Evolutionary conservation across 345 rosid genomes (phyloP), one percentile per base, ranked within the genome.

Genomic region (Aquilaria malaccensis): DNA sequence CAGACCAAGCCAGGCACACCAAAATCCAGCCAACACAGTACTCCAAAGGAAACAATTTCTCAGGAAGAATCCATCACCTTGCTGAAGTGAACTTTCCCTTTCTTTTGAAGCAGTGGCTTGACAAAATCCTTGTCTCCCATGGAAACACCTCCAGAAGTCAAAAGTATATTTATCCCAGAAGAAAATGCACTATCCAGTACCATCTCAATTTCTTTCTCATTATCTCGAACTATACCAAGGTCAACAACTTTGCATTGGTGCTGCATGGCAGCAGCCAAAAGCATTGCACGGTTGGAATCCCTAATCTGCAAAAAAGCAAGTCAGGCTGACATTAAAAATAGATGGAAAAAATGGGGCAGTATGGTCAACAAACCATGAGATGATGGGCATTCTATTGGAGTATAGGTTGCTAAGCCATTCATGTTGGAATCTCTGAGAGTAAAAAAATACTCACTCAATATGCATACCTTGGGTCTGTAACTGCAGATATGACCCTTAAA

Each of bases 141-240:
- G 63, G 99, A 94, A 76, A 94, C 95, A 70, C 99, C 99, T 5
- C 99, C 97, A 60, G 97, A 94, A 67, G 93, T 90, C 61, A 94
- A 63, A 67, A 94, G 81, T 70, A 94, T 83, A 80, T 86, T 78
- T 49, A 85, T 80, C 45, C 86, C 93, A 61, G 88, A 68, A 64
- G 85, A 75, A 67, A 81, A 60, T 45, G 86, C 93, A 67, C 72
- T 67, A 65, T 88, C 81, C 66, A 94, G 65, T 54, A 79, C 73
- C 71, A 68, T 81, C 72, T 86, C 85, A 70, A 86, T 86, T 60
- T 88, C 86, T 43, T 82, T 85, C 70, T 74, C 70, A 46, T 90
- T 80, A 77, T 94, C 97, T 77, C 75, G 68, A 51, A 77, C 96
- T 61, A 90, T 83, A 69, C 99, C 95, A 67, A 88, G 87, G 77